A percentile compares a stretch with the other conserved stretches of the same genome.
Evolutionary conservation across 495 filamentous ascomycete species (phyloP).

Genomic region (Penicillium macrosclerotiorum): DNA sequence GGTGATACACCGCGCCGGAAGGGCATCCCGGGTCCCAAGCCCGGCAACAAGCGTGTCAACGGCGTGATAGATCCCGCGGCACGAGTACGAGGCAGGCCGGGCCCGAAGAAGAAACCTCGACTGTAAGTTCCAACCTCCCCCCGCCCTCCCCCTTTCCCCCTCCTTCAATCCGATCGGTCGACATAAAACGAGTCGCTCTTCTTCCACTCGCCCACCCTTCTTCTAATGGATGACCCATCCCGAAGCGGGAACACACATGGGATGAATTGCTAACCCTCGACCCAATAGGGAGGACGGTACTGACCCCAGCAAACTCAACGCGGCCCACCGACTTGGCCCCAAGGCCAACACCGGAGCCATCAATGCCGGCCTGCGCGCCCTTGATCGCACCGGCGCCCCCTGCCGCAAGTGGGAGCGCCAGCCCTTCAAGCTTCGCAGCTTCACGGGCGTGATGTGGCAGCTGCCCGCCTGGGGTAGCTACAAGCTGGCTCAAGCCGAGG

Average conservation of each 20-base stretch:
- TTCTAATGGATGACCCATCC: too few species aligned
- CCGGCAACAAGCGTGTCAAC: conserved; percentile 58
- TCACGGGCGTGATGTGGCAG: conserved; percentile 86
- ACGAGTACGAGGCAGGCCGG: conserved; percentile 79
- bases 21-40: conserved; percentile 55
- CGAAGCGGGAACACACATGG: too few species aligned
- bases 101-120: conserved; percentile 91
- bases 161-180: not conserved
- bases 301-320: conserved; percentile 44
- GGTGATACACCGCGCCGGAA: conserved; percentile 55
- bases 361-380: conserved; percentile 90
- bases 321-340: conserved; percentile 80
- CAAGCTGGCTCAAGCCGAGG: conserved; percentile 41
- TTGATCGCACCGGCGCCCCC: conserved; percentile 85
- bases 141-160: not conserved
- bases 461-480: conserved; percentile 81
- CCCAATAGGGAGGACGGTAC: conserved; percentile 57
- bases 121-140: conserved; percentile 56
- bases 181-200: too few species aligned
- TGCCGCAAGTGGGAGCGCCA: conserved; percentile 90
- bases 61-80: conserved; percentile 56
- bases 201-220: too few species aligned
- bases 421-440: conserved; percentile 80
- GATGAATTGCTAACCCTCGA: conserved; percentile 18
- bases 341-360: conserved; percentile 98